These are phyloP conservation scores for Fusarium sublunatum DNA, from an alignment of 2,329 filamentous ascomycete genomes.

Conservation along the genomic window DNA sequence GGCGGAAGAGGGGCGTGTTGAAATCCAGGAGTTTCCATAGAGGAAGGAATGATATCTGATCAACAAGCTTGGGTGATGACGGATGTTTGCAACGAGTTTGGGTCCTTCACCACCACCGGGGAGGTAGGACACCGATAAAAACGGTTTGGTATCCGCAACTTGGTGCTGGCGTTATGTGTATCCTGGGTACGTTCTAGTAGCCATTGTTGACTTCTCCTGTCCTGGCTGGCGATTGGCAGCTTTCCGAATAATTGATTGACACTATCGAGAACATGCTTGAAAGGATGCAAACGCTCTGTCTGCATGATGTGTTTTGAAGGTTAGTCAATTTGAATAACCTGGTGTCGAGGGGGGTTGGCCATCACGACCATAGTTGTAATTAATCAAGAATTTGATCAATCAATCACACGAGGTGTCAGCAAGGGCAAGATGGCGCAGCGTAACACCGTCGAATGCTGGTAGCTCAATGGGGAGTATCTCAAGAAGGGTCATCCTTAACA, in stretches of 20 bases:
- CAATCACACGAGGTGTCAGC: constrained; percentile 39
- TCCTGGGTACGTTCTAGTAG: not conserved
- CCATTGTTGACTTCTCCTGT: constrained; percentile 13
- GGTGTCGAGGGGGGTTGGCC: constrained; percentile 20
- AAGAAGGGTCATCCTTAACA: constrained; percentile 19
- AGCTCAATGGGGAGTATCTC: constrained; percentile 25
- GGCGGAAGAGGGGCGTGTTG: constrained; percentile 4
- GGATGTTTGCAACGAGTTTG: constrained; percentile 41
- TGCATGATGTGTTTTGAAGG: constrained; percentile 18
- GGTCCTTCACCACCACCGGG: constrained; percentile 13
- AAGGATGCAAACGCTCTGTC: constrained; percentile 19
- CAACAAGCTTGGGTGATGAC: constrained; percentile 31
- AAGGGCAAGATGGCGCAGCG: constrained; percentile 40
- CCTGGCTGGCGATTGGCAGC: constrained; percentile 11
- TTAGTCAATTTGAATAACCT: not conserved
- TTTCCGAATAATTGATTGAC: constrained; percentile 10
- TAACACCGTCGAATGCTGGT: constrained; percentile 17
- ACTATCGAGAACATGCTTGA: constrained; percentile 21
- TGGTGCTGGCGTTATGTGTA: constrained; percentile 19
- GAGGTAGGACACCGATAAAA: constrained; percentile 20
- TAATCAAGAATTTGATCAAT: constrained; percentile 33
- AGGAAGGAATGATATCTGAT: constrained; percentile 44
- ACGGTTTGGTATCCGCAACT: constrained; percentile 23
- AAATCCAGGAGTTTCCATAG: constrained; percentile 29
- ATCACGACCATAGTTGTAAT: constrained; percentile 9